phyloP scores from a whole-genome alignment of 192 early-diverging fungal species.

The Cetraspora pellucida region DNA sequence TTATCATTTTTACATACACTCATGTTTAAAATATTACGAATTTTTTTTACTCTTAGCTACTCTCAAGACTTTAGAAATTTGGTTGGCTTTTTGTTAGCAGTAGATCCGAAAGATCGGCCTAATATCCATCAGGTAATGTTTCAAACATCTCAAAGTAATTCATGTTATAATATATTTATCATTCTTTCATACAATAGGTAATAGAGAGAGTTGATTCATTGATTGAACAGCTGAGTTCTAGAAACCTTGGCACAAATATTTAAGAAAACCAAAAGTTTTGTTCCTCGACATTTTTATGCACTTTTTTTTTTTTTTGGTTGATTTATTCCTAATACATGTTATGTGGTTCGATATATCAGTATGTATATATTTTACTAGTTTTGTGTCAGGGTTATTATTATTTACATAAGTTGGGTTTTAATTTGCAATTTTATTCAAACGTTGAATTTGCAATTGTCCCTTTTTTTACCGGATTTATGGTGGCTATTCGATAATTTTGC shows the following conservation, averaged over 20 bases:
- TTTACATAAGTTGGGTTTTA: too few species aligned
- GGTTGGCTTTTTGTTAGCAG: slow-evolving; percentile 62
- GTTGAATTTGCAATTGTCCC: too few species aligned
- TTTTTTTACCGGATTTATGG: too few species aligned
- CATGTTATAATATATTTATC: not conserved
- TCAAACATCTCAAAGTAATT: not conserved
- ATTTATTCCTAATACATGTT: too few species aligned
- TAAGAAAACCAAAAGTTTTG: too few species aligned
- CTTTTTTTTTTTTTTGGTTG: too few species aligned
- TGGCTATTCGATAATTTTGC: too few species aligned
- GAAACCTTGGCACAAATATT: not conserved
- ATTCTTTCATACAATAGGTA: not conserved
- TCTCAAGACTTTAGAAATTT: slow-evolving; percentile 55
- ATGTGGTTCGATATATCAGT: too few species aligned
- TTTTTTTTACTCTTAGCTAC: slow-evolving; percentile 42
- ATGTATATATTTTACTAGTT: too few species aligned
- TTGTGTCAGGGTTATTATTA: too few species aligned
- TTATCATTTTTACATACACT: slow-evolving; percentile 3
- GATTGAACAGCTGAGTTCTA: not conserved
- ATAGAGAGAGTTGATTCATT: not conserved
- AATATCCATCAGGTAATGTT: slow-evolving; percentile 58
- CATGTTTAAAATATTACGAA: not conserved
- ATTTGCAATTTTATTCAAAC: too few species aligned
- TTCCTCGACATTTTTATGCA: too few species aligned
- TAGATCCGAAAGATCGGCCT: slow-evolving; percentile 59